Conservation (phyloP, 2,329 filamentous ascomycete genomes). For the Huntiella moniliformis region DNA sequence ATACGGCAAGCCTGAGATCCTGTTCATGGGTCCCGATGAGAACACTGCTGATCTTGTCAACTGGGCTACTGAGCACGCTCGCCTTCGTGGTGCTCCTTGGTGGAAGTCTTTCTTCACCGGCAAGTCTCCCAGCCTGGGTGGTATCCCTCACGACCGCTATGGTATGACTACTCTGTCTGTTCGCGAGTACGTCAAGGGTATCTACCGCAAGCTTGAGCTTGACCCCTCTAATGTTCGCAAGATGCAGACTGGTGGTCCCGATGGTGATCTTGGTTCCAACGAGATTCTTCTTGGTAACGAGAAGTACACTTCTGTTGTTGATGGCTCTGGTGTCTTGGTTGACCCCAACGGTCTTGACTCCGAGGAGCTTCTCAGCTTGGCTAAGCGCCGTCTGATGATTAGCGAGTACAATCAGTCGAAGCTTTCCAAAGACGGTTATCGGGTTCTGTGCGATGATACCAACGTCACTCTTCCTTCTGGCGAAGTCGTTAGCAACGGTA, state of each 20-base stretch:
- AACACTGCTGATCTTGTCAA: slow-evolving; percentile 94
- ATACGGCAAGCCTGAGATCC: slow-evolving; percentile 84
- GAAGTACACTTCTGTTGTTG: slow-evolving; percentile 89
- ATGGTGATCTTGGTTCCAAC: slow-evolving; percentile 92
- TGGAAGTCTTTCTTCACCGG: slow-evolving; percentile 99
- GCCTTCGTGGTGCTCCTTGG: slow-evolving; percentile 74
- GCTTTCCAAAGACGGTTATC: slow-evolving; percentile 73
- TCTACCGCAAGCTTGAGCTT: slow-evolving; percentile 88
- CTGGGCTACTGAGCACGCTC: slow-evolving; percentile 95
- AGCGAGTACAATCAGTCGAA: slow-evolving; percentile 68
- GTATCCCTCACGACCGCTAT: slow-evolving; percentile 89
- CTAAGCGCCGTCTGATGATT: slow-evolving; percentile 78
- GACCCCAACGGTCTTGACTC: slow-evolving; percentile 80
- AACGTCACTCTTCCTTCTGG: slow-evolving; percentile 77
- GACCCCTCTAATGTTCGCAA: slow-evolving; percentile 74
- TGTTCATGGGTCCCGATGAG: slow-evolving; percentile 98
- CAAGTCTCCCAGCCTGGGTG: slow-evolving; percentile 87
- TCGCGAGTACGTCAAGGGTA: slow-evolving; percentile 85
- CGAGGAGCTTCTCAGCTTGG: slow-evolving; percentile 65
- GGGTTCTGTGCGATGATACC: slow-evolving; percentile 77
- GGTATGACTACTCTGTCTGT: slow-evolving; percentile 97
- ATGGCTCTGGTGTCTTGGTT: slow-evolving; percentile 84
- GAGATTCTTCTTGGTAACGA: slow-evolving; percentile 93
- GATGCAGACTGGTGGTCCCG: slow-evolving; percentile 92
- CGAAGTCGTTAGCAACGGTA: slow-evolving; percentile 78